Conservation (phyloP, 2,329 filamentous ascomycete genomes). For the Exserohilum rostratum region DNA sequence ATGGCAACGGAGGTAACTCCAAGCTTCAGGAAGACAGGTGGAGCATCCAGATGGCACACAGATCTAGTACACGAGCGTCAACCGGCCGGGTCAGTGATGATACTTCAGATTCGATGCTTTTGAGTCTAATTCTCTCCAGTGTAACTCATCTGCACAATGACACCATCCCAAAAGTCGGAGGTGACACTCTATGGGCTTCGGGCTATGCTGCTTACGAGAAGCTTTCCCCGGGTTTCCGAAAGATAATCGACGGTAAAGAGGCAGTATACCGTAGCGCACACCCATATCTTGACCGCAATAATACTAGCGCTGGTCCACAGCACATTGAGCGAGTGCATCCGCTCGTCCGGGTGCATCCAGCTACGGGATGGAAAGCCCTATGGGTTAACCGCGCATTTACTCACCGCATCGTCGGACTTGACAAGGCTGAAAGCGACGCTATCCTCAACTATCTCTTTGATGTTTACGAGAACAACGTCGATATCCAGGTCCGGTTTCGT, state of each 20-base stretch:
- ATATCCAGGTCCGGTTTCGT: slow-evolving; percentile 74
- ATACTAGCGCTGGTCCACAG: slow-evolving; percentile 67
- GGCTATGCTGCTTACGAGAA: slow-evolving; percentile 75
- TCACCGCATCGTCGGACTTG: slow-evolving; percentile 69
- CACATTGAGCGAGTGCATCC: slow-evolving; percentile 72
- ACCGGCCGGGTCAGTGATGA: slow-evolving; percentile 60
- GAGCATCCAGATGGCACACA: slow-evolving; percentile 71
- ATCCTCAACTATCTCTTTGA: slow-evolving; percentile 71
- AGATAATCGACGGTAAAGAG: slow-evolving; percentile 68
- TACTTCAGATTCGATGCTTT: background rate
- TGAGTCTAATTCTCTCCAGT: slow-evolving; percentile 16
- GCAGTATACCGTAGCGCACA: slow-evolving; percentile 72
- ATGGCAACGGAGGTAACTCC: slow-evolving; percentile 65
- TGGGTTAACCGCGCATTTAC: slow-evolving; percentile 77
- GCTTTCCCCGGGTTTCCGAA: slow-evolving; percentile 71
- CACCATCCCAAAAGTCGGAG: slow-evolving; percentile 67
- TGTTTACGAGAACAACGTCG: slow-evolving; percentile 71
- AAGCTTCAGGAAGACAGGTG: slow-evolving; percentile 70
- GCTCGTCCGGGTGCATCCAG: slow-evolving; percentile 72
- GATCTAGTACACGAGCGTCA: slow-evolving; percentile 75
- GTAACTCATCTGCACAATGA: slow-evolving; percentile 75
- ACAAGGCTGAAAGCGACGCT: slow-evolving; percentile 70
- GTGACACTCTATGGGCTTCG: slow-evolving; percentile 75
- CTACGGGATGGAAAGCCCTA: slow-evolving; percentile 75
- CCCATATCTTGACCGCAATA: slow-evolving; percentile 68